Base-by-base conservation (phyloP, 139 green algal genomes). In the Ettlia oleoabundans region DNA sequence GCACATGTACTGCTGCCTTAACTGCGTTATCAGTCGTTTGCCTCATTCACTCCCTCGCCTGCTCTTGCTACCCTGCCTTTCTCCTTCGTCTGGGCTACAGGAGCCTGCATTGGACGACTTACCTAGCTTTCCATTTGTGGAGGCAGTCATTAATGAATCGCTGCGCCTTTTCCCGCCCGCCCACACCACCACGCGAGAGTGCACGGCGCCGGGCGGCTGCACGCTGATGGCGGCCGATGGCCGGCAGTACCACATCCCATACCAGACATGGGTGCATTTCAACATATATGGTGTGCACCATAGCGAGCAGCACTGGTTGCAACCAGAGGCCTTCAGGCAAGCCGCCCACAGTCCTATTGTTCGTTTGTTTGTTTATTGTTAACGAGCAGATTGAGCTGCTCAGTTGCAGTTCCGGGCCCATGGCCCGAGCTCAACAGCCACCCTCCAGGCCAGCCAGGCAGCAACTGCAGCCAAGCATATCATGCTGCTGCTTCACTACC, bases 101-200 rank as follows among this genome's bases (percentile, higher is more conserved):
- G 38, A 79, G 30, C 76, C 70, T 4, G 28, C 43, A 0, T 28
- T 82, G 24, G 77, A 81, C 9, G 74, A 74, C 73, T 35, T 83
- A 15, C 26, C 18, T 3, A 2, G 32, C n/a, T 85, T 84, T 19
- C 85, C 85, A 13, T 89, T 86, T 38, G 35, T 52, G 1, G 66
- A 80, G 5, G 85, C 81, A 7, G 67, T 85, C n/a, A 47, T 87
- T 19, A 85, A 85, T 18, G 85, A 89, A 47, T n/a, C 74, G 10
- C 35, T 89, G 68, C 71, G 84, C 19, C 43, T 88, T n/a, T 82
- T 62, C 63, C 84, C 84, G n/a, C 70, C 84, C 37, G 84, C 51
- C 26, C 47, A 52, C 30, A 62, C 33, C 24, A 85, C 80, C 41
- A 82, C 37, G 40, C 38, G 76, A 3, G 61, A 73, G 76, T 55